Evolutionary conservation across 2,329 filamentous ascomycete genomes (phyloP), one percentile per base, ranked within the genome.

Genomic region (Fusarium sp.): DNA sequence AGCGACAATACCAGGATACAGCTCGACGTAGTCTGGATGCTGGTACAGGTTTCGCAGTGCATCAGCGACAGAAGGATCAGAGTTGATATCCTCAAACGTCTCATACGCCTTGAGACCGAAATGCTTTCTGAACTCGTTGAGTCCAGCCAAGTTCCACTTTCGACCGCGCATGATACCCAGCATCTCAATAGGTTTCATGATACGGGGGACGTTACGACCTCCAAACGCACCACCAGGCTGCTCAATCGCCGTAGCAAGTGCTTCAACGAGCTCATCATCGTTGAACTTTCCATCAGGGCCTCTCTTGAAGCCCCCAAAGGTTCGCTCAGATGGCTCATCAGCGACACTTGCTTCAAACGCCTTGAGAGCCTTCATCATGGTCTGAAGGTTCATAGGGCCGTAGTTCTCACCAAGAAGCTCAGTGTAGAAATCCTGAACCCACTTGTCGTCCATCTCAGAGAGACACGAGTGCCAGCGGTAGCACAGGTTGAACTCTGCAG

Each of bases 401-500:
- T 89, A 88, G 47, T 85, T 84, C 66, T 78, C 75, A 1, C 78
- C 78, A 0, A 93, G 88, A 2, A 92, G 77, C 40, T 86, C 79
- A 3, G 80, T 77, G 74, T 91, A 93, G 63, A 92, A 84, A 14
- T 90, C 82, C 70, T 93, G 85, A 21, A 93, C 91, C 92, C 93
- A 96, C 68, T 89, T 84, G 74, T 96, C 93, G 72, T 97, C 93
- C 66, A 87, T 88, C 58, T 88, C 86, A 0, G 75, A 87, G 70
- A 96, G 91, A 70, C 90, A 89, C 5, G 92, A 93, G 80, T 96
- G 93, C 92, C 93, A 96, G 66, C 93, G 86, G 77, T 97, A 96
- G 69, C 91, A 91, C 11, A 97, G 84, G 75, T 96, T 96, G 83
- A 97, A 97, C 80, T 97, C 93, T 5, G 91, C 92, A 0, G 92